Percentiles rank a stretch among this genome's conserved stretches.
phyloP scores from a whole-genome alignment of 495 filamentous ascomycete species.

The Pyrenopolyporus hunteri region DNA sequence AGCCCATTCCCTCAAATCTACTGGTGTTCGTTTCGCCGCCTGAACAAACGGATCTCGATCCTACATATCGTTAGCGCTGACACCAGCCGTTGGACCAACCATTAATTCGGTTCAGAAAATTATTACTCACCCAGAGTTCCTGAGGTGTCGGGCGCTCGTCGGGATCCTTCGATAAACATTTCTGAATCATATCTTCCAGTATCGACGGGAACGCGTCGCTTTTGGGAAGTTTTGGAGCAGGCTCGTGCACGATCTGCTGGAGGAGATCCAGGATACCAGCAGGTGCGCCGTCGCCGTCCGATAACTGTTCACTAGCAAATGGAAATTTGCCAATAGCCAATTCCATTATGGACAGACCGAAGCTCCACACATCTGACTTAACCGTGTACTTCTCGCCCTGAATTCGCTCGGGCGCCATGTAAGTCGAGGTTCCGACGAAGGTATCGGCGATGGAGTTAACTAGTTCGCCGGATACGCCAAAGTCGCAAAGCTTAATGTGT shows the following conservation, averaged over 20 bases:
- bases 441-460: constrained; percentile 97
- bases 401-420: constrained; percentile 98
- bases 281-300: constrained; percentile 72
- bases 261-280: constrained; percentile 95
- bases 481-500: constrained; percentile 96
- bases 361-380: constrained; percentile 98
- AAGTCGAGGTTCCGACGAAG: constrained; percentile 97
- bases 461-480: constrained; percentile 94
- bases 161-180: constrained; percentile 88
- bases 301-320: constrained; percentile 74
- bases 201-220: constrained; percentile 96
- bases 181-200: constrained; percentile 94
- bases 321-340: constrained; percentile 95
- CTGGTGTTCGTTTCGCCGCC: constrained; percentile 91
- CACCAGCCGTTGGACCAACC: neutral
- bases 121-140: constrained; percentile 70
- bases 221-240: constrained; percentile 89
- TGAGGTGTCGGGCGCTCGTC: constrained; percentile 88
- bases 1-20: constrained; percentile 89
- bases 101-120: neutral
- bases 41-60: constrained; percentile 92
- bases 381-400: constrained; percentile 96
- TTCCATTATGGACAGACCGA: constrained; percentile 95
- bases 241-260: constrained; percentile 97
- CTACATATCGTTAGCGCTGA: constrained; percentile 51